phyloP scores from a whole-genome alignment of 2,329 filamentous ascomycete genomes.

The Talaromyces sp. region DNA sequence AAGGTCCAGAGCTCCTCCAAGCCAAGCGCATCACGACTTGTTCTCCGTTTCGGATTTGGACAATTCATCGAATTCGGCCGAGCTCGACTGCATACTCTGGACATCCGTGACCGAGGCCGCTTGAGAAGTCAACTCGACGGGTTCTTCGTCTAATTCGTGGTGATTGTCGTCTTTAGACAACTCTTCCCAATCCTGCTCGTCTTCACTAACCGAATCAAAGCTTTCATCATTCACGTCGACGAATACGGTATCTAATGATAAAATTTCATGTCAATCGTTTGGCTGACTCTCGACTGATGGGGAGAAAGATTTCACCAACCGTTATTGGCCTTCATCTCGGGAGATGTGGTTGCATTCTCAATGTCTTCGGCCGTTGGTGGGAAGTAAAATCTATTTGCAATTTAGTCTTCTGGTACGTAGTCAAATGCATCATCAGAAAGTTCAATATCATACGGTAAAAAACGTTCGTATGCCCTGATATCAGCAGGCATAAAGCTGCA shows the following conservation, averaged over 20 bases:
- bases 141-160: constrained; percentile 29
- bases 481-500: constrained; percentile 80
- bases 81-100: constrained; percentile 33
- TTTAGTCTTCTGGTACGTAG: not conserved
- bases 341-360: constrained; percentile 25
- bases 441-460: constrained; percentile 63
- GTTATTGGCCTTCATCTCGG: constrained; percentile 48
- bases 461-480: constrained; percentile 62
- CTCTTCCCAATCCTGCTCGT: constrained; percentile 40
- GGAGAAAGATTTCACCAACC: constrained; percentile 34
- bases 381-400: constrained; percentile 42
- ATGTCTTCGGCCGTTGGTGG: constrained; percentile 39
- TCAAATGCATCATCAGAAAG: not conserved
- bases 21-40: not conserved
- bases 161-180: constrained; percentile 27
- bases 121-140: constrained; percentile 27
- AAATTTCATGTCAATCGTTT: not conserved
- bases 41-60: constrained; percentile 17
- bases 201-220: constrained; percentile 24
- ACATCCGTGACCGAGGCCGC: constrained; percentile 25
- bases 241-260: constrained; percentile 7
- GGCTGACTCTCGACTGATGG: constrained; percentile 33
- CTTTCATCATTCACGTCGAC: constrained; percentile 6
- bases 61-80: constrained; percentile 24
- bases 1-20: not conserved